Evolutionary conservation across 2,329 filamentous ascomycete genomes (phyloP), one percentile per base, ranked within the genome.

Genomic region (Cladophialophora psammophila): DNA sequence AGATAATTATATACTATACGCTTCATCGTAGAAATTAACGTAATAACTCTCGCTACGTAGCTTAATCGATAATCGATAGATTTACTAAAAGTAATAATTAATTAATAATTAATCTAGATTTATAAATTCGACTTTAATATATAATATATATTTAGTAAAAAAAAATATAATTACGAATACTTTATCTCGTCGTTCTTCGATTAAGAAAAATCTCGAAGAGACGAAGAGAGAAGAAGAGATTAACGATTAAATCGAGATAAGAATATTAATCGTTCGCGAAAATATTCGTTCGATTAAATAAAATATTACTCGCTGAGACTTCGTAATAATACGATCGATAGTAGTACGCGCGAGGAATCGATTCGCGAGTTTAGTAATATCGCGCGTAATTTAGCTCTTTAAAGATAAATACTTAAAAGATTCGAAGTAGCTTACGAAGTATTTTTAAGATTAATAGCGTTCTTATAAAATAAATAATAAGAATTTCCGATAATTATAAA

Each of bases 41-140:
- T n/a, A 18, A 56, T 56, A 56, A 56, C 53, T 6, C 32, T 56
- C 5, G 32, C 10, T 2, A n/a, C 15, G 9, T 56, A 56, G 8
- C 32, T 56, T 56, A 56, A 56, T 13, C 5, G 15, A 13, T 56
- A 56, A 56, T 56, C 15, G 15, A 56, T 12, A 12, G 53, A 56
- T 6, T 18, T 56, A 15, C 55, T 18, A 20, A 20, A n/a, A 1
- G 36, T 15, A 5, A 3, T 58, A 4, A 20, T 58, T 3, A 58
- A 58, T 45, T 38, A 58, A 45, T 58, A 13, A n/a, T 35, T 58
- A 31, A 18, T 12, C 1, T 59, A 20, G 38, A 59, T 48, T 13
- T 12, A 20, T 12, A 45, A 32, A 10, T 58, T 58, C 9, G n/a
- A 42, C 20, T 58, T 58, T 45, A 38, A 58, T 1, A 13, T 58